Evolutionary conservation across 345 rosid genomes (phyloP).

Genomic region (Chamaenerion angustifolium): DNA sequence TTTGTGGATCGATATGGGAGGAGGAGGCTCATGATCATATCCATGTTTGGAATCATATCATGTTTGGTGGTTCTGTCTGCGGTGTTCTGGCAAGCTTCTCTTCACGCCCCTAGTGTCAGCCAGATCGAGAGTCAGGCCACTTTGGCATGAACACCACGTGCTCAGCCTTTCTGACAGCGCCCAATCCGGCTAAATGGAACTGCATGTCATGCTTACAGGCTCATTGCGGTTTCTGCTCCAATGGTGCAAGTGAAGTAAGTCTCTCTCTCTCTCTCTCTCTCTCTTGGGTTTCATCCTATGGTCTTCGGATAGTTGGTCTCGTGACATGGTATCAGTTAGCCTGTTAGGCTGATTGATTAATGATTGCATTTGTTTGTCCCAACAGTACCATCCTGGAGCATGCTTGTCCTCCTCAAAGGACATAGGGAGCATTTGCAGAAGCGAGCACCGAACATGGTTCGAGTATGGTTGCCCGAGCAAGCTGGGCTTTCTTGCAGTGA

Average conservation of each 20-base stretch:
- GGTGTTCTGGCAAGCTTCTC: slow-evolving; percentile 47
- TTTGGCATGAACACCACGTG: slow-evolving; percentile 59
- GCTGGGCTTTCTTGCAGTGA: slow-evolving; percentile 52
- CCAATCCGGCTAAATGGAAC: slow-evolving; percentile 28
- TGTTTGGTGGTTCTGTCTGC: slow-evolving; percentile 35
- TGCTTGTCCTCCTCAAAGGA: slow-evolving; percentile 30
- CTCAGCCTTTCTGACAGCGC: slow-evolving; percentile 17
- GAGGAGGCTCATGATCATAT: slow-evolving; percentile 61
- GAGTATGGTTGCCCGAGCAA: slow-evolving; percentile 69
- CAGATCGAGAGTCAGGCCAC: slow-evolving; percentile 13
- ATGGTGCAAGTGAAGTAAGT: slow-evolving; percentile 21
- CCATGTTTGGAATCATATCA: slow-evolving; percentile 53
- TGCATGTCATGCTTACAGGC: slow-evolving; percentile 58
- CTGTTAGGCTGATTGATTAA: no score
- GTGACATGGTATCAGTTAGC: no score
- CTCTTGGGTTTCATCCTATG: no score
- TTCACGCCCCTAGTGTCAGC: slow-evolving; percentile 36
- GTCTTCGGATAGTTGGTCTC: no score
- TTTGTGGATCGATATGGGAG: slow-evolving; percentile 75
- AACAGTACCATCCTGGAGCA: slow-evolving; percentile 58
- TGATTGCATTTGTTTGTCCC: not conserved
- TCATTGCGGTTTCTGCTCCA: slow-evolving; percentile 48
- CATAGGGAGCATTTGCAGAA: slow-evolving; percentile 17
- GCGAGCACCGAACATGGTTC: slow-evolving; percentile 28
- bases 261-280: no score